Evolutionary conservation across 495 filamentous ascomycete species (phyloP).

Genomic region (Tuber microsphaerosporum): DNA sequence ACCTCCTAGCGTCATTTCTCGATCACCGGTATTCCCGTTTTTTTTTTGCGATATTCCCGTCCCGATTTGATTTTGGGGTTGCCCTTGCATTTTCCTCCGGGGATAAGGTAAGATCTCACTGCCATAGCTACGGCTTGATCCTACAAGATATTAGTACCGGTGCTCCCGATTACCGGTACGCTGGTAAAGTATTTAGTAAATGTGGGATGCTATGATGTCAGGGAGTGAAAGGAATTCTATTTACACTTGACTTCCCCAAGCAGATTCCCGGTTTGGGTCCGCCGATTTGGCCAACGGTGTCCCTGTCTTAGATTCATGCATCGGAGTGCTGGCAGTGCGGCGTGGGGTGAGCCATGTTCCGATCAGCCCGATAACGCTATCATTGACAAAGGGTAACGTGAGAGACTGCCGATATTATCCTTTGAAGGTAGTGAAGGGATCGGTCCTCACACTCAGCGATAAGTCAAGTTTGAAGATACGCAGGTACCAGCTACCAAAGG

Average conservation of each 20-base stretch:
- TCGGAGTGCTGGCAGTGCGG: neutral
- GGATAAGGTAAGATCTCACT: neutral
- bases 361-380: constrained; percentile 1
- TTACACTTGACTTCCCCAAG: neutral
- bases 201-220: neutral
- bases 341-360: neutral
- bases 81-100: neutral
- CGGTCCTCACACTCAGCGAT: neutral
- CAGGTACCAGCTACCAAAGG: neutral
- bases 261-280: neutral
- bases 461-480: neutral
- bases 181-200: neutral
- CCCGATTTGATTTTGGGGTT: neutral
- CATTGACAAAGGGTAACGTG: neutral
- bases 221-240: neutral
- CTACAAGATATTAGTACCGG: too few species aligned
- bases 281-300: neutral
- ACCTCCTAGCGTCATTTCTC: neutral
- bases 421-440: neutral
- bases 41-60: neutral
- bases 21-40: neutral
- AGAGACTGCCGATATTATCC: neutral
- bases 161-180: too few species aligned
- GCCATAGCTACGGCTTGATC: neutral
- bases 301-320: neutral